A percentile compares a stretch with the other conserved stretches of the same genome.
phyloP scores from a whole-genome alignment of 495 filamentous ascomycete species.

The Daldinia loculata region DNA sequence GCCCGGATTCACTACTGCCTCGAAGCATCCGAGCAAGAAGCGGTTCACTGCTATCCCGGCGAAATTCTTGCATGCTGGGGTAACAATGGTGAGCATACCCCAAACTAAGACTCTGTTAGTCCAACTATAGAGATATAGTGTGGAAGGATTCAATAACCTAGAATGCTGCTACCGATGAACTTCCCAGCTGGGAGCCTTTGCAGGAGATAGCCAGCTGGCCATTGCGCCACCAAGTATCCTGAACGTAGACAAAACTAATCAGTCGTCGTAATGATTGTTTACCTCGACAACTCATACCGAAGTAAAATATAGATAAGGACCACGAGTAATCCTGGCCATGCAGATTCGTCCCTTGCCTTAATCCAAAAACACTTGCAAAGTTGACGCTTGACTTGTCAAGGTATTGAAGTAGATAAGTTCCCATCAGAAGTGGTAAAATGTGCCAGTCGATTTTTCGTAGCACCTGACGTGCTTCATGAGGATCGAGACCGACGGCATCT shows the following conservation, averaged over 20 bases:
- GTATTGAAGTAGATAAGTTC: conserved; percentile 65
- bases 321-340: conserved; percentile 67
- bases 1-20: conserved; percentile 65
- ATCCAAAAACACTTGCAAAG: conserved; percentile 67
- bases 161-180: conserved; percentile 54
- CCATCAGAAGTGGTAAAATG: conserved; percentile 64
- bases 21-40: conserved; percentile 64
- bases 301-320: conserved; percentile 66
- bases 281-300: conserved; percentile 46
- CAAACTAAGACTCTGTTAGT: conserved; percentile 38
- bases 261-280: not conserved
- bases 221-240: conserved; percentile 60
- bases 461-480: conserved; percentile 58
- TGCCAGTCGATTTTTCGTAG: conserved; percentile 64
- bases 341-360: conserved; percentile 61
- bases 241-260: not conserved
- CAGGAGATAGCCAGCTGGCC: conserved; percentile 60
- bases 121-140: not conserved
- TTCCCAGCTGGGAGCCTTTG: conserved; percentile 65
- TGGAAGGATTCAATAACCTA: conserved; percentile 27
- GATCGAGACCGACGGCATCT: conserved; percentile 49
- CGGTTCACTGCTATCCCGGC: conserved; percentile 59
- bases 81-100: conserved; percentile 56
- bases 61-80: conserved; percentile 61
- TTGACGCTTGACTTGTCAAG: conserved; percentile 69